Base-by-base conservation (phyloP, 1,284 basidiomycete species). In the Laetiporus sulphureus region DNA sequence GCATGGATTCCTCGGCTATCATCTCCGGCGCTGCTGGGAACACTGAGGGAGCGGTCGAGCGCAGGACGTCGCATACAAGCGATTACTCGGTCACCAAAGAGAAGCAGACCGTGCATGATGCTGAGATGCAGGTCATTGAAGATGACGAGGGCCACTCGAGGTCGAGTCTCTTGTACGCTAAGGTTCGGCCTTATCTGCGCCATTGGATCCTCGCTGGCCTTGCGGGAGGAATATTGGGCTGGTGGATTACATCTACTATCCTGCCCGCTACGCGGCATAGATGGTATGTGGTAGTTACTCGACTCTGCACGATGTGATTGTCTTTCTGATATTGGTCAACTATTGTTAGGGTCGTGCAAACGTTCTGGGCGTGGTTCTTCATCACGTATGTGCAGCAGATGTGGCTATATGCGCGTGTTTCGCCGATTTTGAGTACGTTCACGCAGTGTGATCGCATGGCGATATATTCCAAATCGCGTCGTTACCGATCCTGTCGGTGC, bases 321-420 rank as follows among this genome's bases (percentile, higher is more conserved):
- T 27, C 8, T 13, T 27, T 13, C 25, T 5, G 15, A 10, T n/a
- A 15, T 23, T 40, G 20, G 13, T 18, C 11, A 8, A 12, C 38
- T 41, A 42, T 38, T 40, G 41, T 21, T 46, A 80, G 84, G 84
- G 75, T 90, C 48, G 80, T 84, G 5, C 84, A 88, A 61, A 84
- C 85, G 0, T 37, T 89, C 33, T 84, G 81, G 53, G 83, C 87
- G 3, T 91, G 87, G 88, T 77, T 77, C 41, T 88, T 89, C 66
- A 67, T 89, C 49, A 48, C 73, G 79, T 82, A 51, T 52, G 75
- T 66, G 22, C 0, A 18, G 5, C 10, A 29, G n/a, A 24, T 22
- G n/a, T 18, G 5, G 16, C 25, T 35, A 27, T 43, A 32, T 40
- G 31, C 30, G 29, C 40, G 10, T 21, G 4, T 11, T 22, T 32